A percentile compares a stretch with the other conserved stretches of the same genome.
Evolutionary conservation across 179 eudicot species (phyloP).

Genomic region (Gypsophila paniculata): DNA sequence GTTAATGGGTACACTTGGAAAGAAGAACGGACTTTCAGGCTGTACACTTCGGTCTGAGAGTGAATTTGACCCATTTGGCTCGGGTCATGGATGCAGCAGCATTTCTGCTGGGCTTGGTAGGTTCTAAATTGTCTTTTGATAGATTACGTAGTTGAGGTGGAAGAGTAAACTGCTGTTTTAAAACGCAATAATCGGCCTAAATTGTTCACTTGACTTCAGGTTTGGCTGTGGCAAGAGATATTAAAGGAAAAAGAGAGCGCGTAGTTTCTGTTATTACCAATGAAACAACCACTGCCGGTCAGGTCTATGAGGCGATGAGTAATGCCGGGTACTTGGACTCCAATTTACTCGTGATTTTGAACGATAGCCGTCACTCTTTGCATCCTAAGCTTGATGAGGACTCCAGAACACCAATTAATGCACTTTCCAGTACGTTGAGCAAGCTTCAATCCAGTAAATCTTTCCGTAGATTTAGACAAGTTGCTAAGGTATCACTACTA

Average conservation of each 20-base stretch:
- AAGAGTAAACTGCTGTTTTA: not conserved
- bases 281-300: slow-evolving; percentile 71
- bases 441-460: slow-evolving; percentile 83
- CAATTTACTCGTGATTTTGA: slow-evolving; percentile 78
- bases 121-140: slow-evolving; percentile 2
- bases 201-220: slow-evolving; percentile 36
- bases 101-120: slow-evolving; percentile 95
- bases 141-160: not conserved
- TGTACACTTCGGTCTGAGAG: slow-evolving; percentile 51
- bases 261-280: slow-evolving; percentile 77
- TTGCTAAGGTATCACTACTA: slow-evolving; percentile 58
- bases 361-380: slow-evolving; percentile 70
- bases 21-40: slow-evolving; percentile 51
- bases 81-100: slow-evolving; percentile 96
- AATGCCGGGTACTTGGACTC: slow-evolving; percentile 91
- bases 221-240: slow-evolving; percentile 85
- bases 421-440: slow-evolving; percentile 68
- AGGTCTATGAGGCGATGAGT: slow-evolving; percentile 88
- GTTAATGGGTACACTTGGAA: slow-evolving; percentile 42
- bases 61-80: slow-evolving; percentile 74
- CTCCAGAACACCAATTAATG: slow-evolving; percentile 61
- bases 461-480: slow-evolving; percentile 71
- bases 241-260: slow-evolving; percentile 78
- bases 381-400: slow-evolving; percentile 65
- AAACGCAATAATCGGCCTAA: not conserved